Evolutionary conservation across 1,284 basidiomycete genomes (phyloP).

Genomic region (Apiotrichum porosum): DNA sequence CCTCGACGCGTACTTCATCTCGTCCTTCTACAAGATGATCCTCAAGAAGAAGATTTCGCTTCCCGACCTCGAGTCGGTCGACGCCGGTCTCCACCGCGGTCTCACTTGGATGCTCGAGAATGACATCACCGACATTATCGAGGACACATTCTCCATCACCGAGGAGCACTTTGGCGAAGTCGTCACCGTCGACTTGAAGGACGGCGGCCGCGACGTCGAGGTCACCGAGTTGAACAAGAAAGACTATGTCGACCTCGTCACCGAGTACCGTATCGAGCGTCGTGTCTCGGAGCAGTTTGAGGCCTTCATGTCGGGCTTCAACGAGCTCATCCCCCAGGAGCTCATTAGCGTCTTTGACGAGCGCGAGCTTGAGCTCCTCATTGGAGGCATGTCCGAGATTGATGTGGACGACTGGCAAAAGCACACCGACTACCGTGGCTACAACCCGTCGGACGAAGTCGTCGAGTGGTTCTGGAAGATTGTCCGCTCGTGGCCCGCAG

Average conservation of each 20-base stretch:
- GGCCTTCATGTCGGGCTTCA: slow-evolving; percentile 91
- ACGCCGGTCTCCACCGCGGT: slow-evolving; percentile 83
- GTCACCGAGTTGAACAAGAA: slow-evolving; percentile 99
- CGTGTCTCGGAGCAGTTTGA: slow-evolving; percentile 94
- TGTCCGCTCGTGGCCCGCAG: slow-evolving; percentile 90
- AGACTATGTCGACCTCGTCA: slow-evolving; percentile 92
- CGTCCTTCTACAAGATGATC: slow-evolving; percentile 99
- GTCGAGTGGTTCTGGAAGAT: slow-evolving; percentile 99
- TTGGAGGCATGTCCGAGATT: slow-evolving; percentile 98
- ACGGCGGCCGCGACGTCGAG: slow-evolving; percentile 72
- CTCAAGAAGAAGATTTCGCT: slow-evolving; percentile 78
- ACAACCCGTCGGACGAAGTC: slow-evolving; percentile 68
- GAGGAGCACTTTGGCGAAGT: slow-evolving; percentile 98
- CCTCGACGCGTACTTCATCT: slow-evolving; percentile 98
- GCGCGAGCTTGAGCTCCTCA: slow-evolving; percentile 89
- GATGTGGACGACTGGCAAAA: slow-evolving; percentile 66
- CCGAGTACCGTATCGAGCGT: slow-evolving; percentile 88
- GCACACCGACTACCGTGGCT: slow-evolving; percentile 59
- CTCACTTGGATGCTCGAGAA: slow-evolving; percentile 98
- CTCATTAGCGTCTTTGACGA: slow-evolving; percentile 97
- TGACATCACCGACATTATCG: slow-evolving; percentile 88
- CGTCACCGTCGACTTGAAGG: slow-evolving; percentile 87
- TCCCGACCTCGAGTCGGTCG: slow-evolving; percentile 84
- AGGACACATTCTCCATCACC: slow-evolving; percentile 89
- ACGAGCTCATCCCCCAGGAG: slow-evolving; percentile 91